Evolutionary conservation across 1,284 basidiomycete species (phyloP), one percentile per base, ranked within the genome.

Genomic region (Pseudozyma sp.): DNA sequence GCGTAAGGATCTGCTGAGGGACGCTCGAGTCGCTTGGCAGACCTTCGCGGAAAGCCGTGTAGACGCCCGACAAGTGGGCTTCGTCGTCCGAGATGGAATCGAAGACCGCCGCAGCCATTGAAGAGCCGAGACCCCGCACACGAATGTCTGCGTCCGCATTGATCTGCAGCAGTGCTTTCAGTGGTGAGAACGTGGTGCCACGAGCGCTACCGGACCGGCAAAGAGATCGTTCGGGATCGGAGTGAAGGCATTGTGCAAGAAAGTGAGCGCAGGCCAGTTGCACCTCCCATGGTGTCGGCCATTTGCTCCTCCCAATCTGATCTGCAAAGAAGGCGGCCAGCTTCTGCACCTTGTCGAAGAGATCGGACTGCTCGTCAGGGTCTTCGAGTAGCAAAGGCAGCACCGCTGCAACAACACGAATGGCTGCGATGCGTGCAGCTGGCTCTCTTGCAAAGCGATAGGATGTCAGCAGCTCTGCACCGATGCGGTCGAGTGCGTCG

Each of bases 1-100:
- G 89, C 10, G 93, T 93, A 40, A 94, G 85, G 87, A 94, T 92
- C 42, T 87, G 86, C 81, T 97, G 94, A 76, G 89, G 90, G 58
- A 92, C 92, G 59, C 70, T 50, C 44, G 67, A 40, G 44, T 73
- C 76, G 57, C 52, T 65, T 7, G 54, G 64, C 39, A 79, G 58
- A 16, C 35, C 53, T 21, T 66, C 67, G 31, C 65, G 52, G 12
- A 77, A 66, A 14, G 52, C 48, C 36, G 47, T 52, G 58, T 78
- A 77, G 7, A 85, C 68, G 12, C 48, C 31, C 5, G 72, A 51
- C 13, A 63, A 48, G 10, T 62, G 50, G 5, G 58, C 31, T 16
- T 61, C 62, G 18, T 66, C 63, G 18, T 44, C 18, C n/a, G 62
- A 43, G 10, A 61, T 51, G 11, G 66, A 44, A 1, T 80, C 74